Evolutionary conservation across 2,329 filamentous ascomycete genomes (phyloP), one percentile per base, ranked within the genome.

Genomic region (Cercospora zeina): DNA sequence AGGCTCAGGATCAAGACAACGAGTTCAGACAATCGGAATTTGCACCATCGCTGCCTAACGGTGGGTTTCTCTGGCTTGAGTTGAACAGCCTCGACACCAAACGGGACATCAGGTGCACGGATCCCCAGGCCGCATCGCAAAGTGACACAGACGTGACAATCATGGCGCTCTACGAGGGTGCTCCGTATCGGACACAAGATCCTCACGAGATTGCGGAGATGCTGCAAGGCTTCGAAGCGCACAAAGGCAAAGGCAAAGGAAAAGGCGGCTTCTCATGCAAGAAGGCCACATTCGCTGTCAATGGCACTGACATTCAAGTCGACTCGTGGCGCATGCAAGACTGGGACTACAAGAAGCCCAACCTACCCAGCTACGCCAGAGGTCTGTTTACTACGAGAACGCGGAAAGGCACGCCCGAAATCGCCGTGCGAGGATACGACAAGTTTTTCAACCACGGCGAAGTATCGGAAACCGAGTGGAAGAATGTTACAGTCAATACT

Each of bases 391-490:
- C 93, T n/a, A 89, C 89, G 45, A 84, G 79, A 66, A 87, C 85
- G 65, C 79, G 82, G 54, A 80, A 84, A 27, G 86, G 87, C 8
- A 80, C 85, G 8, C 79, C 85, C 11, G 91, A 96, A 76, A 97
- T 99, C 69, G 89, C 85, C 1, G 86, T 91, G 54, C 85, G 95
- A 69, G 95, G 95, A 56, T 99, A 99, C 77, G 93, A 99, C 82
- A 99, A 99, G 78, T 99, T 99, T 80, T 99, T 99, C 85, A 99
- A 99, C 71, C 84, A 91, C 42, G 85, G 85, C 55, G 95, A 99
- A 78, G 89, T 96, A 7, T 76, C 80, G 51, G 86, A 89, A 67
- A 99, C 95, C 3, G 84, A 87, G 70, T 99, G 95, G 95, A 76
- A 80, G 14, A 90, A 89, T 71, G 91, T 99, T 63, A 81, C 89